phyloP scores from a whole-genome alignment of 2,329 filamentous ascomycete species.

The Penicillium oxalicum region DNA sequence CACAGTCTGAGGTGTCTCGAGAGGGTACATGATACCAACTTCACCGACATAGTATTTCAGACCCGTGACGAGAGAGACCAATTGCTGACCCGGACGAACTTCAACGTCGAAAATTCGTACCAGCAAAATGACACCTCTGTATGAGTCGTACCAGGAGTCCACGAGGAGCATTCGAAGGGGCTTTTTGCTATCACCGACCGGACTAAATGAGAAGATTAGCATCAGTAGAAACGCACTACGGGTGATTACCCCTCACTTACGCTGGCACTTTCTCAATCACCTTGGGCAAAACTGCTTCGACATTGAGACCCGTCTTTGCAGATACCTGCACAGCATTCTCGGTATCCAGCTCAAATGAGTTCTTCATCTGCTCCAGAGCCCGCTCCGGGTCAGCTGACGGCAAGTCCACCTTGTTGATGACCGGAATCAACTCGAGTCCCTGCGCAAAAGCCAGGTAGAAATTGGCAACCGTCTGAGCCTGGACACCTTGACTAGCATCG shows the following conservation, averaged over 20 bases:
- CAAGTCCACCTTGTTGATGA: conserved; percentile 96
- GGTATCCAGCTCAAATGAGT: conserved; percentile 80
- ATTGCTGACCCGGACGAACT: conserved; percentile 72
- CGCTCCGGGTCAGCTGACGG: conserved; percentile 80
- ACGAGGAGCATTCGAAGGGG: conserved; percentile 82
- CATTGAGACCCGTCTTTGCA: conserved; percentile 88
- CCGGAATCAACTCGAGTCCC: conserved; percentile 76
- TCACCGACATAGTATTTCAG: conserved; percentile 90
- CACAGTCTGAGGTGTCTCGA: conserved; percentile 71
- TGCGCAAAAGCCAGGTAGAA: conserved; percentile 97
- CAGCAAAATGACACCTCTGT: conserved; percentile 85
- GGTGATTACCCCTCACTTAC: conserved; percentile 25
- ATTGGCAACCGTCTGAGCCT: conserved; percentile 97
- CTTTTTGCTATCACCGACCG: conserved; percentile 64
- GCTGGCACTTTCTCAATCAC: conserved; percentile 81
- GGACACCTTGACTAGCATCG: conserved; percentile 91
- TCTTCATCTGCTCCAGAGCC: conserved; percentile 78
- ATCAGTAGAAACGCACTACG: not conserved
- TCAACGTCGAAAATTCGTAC: conserved; percentile 87
- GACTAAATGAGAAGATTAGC: conserved; percentile 38
- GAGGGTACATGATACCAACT: conserved; percentile 92
- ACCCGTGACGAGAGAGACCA: conserved; percentile 83
- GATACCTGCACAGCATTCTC: conserved; percentile 72
- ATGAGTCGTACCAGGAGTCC: conserved; percentile 97
- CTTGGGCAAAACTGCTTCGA: conserved; percentile 72